Base-by-base conservation (phyloP, 495 filamentous ascomycete genomes). In the Tuber brumale region DNA sequence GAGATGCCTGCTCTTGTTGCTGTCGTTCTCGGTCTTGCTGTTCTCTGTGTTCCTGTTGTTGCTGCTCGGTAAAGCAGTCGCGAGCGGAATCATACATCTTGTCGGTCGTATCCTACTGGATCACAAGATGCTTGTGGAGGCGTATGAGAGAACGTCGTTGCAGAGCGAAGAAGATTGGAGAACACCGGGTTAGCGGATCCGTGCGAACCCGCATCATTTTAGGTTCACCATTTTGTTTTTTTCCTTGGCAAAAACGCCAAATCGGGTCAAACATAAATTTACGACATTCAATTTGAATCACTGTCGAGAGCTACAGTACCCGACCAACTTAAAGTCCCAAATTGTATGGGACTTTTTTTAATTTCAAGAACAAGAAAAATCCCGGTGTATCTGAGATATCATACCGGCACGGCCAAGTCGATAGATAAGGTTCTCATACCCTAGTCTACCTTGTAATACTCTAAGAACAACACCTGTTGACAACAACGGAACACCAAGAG, bases 21-120 rank as follows among this genome's bases (percentile, higher is more conserved):
- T 78, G 76, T 57, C 42, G 42, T 70, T 70, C 75, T 77, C 69
- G 74, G 41, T 75, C 73, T 23, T 57, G 69, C 35, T 71, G 74
- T 70, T 71, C 76, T 31, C 42, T 69, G 43, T 61, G 74, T 46
- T 79, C 72, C 46, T 79, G 76, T 4, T 79, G 72, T 44, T 79
- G 78, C 70, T 80, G 76, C 78, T 80, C 78, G 16, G 78, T 79
- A 71, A 80, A 80, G 76, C 78, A 80, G 73, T 80, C 78, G 19
- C 78, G 78, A 31, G 78, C 78, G 39, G 78, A 75, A 69, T 80
- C 78, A 71, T 80, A 80, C 78, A 80, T 80, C 12, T 66, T 66
- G 57, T 35, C 57, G 57, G 57, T 66, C 57, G 27, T 66, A 66
- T 66, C 27, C 27, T 66, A 66, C 57, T 66, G 57, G 57, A 66